Evolutionary conservation across 768 basidiomycete species (phyloP), one percentile per base, ranked within the genome.

Genomic region (Crucibulum laeve): DNA sequence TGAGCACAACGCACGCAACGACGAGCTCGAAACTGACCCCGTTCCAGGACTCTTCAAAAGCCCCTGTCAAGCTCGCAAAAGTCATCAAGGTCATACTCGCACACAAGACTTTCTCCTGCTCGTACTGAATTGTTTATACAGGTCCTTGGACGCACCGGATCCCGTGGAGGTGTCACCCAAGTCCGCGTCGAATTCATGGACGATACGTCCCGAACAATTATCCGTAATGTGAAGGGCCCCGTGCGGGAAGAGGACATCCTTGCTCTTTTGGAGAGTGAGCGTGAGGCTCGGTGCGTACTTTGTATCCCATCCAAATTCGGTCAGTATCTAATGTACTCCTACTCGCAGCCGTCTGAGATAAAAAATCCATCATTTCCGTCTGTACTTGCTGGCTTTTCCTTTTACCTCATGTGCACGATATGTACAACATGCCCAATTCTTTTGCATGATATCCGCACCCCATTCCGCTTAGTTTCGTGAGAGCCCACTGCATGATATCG

Each of bases 111-210:
- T 14, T 7, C 8, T 37, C 7, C 10, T 22, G 21, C 8, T 8
- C 10, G 21, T 10, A 21, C 21, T 22, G 13, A 14, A 8, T 10
- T 7, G 21, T 47, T 48, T 42, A 42, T 54, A 52, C 52, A 96
- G 92, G 91, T 98, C 66, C 85, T 98, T 59, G 96, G 96, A 61
- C 85, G 96, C 60, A 99, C 96, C 63, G 95, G 95, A 50, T 97
- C 94, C 57, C 91, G 95, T 64, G 95, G 95, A 72, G 95, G 95
- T 74, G 93, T 98, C 59, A 97, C 93, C 49, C 94, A 97, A 76
- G 94, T 97, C 70, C 91, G 95, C 54, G 96, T 99, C 54, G 96
- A 98, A 65, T 96, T 99, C 76, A 85, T 98, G 87, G 95, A 98
- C 65, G 94, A 98, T 66, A 82, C 89, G 43, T 81, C 84, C 53